phyloP scores from a whole-genome alignment of 768 basidiomycete genomes.

The Amanita molliuscula region DNA sequence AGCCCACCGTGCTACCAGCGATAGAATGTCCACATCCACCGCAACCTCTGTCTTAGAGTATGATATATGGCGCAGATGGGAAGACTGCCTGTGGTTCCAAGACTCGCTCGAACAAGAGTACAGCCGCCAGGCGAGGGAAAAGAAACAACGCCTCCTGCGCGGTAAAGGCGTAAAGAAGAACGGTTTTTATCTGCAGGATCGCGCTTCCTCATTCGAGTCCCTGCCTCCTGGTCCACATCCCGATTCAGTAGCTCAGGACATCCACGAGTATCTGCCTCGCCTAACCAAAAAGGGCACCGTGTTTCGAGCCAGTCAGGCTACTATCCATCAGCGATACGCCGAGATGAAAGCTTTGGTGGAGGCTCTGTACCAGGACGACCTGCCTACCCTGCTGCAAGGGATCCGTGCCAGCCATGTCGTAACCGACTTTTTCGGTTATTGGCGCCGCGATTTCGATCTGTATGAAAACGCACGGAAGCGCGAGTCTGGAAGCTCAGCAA shows the following conservation, averaged over 20 bases:
- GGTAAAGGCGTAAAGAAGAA: conserved; percentile 75
- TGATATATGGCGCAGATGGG: conserved; percentile 74
- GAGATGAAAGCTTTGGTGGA: conserved; percentile 54
- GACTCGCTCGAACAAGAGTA: conserved; percentile 61
- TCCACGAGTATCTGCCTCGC: conserved; percentile 56
- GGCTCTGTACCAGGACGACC: conserved; percentile 45
- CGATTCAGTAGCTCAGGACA: conserved; percentile 55
- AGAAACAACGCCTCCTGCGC: conserved; percentile 52
- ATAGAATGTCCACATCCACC: conserved; percentile 30
- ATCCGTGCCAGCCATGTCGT: conserved; percentile 46
- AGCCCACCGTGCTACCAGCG: conserved; percentile 18
- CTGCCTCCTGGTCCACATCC: conserved; percentile 79
- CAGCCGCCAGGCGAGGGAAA: conserved; percentile 47
- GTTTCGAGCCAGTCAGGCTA: conserved; percentile 62
- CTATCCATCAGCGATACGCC: conserved; percentile 47
- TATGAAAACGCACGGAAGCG: conserved; percentile 24
- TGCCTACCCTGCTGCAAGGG: conserved; percentile 59
- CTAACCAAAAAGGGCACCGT: conserved; percentile 64
- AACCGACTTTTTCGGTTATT: conserved; percentile 71
- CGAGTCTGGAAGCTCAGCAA: conserved; percentile 32
- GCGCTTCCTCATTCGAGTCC: conserved; percentile 78
- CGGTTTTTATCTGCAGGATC: conserved; percentile 57
- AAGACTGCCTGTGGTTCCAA: conserved; percentile 74
- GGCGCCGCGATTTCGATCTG: conserved; percentile 64
- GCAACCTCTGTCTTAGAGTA: conserved; percentile 37